phyloP scores from a whole-genome alignment of 2,329 filamentous ascomycete species.

The Aspergillus fumigatiaffinis region DNA sequence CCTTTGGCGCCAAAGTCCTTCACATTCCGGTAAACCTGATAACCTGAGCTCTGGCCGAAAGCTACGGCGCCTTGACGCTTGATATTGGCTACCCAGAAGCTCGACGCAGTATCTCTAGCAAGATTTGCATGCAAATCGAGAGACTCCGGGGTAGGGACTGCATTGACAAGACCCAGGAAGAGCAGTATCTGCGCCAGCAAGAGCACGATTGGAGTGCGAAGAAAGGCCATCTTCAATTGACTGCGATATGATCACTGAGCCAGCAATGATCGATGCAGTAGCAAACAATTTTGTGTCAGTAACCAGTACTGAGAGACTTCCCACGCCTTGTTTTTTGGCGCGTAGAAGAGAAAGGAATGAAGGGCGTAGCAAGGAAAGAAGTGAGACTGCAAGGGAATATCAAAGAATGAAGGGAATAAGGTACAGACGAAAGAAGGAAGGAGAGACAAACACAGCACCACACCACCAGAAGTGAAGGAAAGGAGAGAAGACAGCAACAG shows the following conservation, averaged over 20 bases:
- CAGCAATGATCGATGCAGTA: constrained; percentile 23
- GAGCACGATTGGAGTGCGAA: constrained; percentile 22
- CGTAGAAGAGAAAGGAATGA: constrained; percentile 1
- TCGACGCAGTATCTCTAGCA: constrained; percentile 29
- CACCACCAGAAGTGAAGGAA: not conserved
- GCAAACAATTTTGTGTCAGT: constrained; percentile 18
- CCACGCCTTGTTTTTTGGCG: not conserved
- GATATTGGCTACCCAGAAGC: constrained; percentile 71
- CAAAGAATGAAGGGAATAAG: not conserved
- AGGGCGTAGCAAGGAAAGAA: constrained; percentile 1
- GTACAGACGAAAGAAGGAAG: not conserved
- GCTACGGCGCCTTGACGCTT: constrained; percentile 65
- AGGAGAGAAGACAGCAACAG: constrained; percentile 3
- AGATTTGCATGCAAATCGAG: constrained; percentile 12
- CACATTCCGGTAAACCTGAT: constrained; percentile 74
- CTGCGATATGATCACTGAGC: constrained; percentile 20
- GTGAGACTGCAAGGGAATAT: not conserved
- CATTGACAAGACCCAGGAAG: constrained; percentile 29
- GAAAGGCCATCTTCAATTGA: constrained; percentile 22
- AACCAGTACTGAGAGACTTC: constrained; percentile 22
- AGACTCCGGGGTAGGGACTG: constrained; percentile 26
- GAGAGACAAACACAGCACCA: not conserved
- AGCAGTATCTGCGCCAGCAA: constrained; percentile 31
- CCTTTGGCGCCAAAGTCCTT: constrained; percentile 70
- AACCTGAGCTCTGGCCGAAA: constrained; percentile 55